Percentiles rank a stretch among this genome's conserved stretches.
Conservation (phyloP, 2,329 filamentous ascomycete genomes). For the Didymella pomorum region DNA sequence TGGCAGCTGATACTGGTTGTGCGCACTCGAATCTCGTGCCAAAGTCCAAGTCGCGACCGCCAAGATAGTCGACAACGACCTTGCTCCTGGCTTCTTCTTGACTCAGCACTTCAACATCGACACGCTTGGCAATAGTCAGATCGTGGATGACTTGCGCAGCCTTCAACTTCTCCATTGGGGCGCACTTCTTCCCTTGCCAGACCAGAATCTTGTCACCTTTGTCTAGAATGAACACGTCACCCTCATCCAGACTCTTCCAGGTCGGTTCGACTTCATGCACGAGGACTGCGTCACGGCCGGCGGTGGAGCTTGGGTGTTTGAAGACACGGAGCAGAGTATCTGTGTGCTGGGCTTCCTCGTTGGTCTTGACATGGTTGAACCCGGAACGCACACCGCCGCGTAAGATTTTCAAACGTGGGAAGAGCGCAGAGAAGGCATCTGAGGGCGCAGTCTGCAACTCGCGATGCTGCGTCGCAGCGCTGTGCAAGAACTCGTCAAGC, state of each 20-base stretch:
- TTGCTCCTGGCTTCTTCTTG: conserved; percentile 66
- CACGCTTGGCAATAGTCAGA: conserved; percentile 68
- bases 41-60: conserved; percentile 53
- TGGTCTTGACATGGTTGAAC: conserved; percentile 67
- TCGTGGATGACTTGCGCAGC: conserved; percentile 72
- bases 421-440: conserved; percentile 67
- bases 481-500: conserved; percentile 71
- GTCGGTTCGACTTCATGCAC: conserved; percentile 70
- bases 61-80: conserved; percentile 61
- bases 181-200: conserved; percentile 72
- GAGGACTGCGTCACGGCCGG: conserved; percentile 60
- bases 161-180: conserved; percentile 74
- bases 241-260: conserved; percentile 69
- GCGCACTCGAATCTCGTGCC: conserved; percentile 53
- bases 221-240: conserved; percentile 72
- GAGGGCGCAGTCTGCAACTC: conserved; percentile 69
- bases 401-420: conserved; percentile 67
- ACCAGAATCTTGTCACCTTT: conserved; percentile 71
- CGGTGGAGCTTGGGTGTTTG: conserved; percentile 60
- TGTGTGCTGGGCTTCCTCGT: conserved; percentile 55
- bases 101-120: conserved; percentile 70
- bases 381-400: conserved; percentile 68
- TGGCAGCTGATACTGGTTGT: conserved; percentile 50
- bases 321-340: conserved; percentile 68
- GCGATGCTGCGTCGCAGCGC: conserved; percentile 69